Conservation (phyloP, 1,284 basidiomycete species). For the Irpex lacteus region DNA sequence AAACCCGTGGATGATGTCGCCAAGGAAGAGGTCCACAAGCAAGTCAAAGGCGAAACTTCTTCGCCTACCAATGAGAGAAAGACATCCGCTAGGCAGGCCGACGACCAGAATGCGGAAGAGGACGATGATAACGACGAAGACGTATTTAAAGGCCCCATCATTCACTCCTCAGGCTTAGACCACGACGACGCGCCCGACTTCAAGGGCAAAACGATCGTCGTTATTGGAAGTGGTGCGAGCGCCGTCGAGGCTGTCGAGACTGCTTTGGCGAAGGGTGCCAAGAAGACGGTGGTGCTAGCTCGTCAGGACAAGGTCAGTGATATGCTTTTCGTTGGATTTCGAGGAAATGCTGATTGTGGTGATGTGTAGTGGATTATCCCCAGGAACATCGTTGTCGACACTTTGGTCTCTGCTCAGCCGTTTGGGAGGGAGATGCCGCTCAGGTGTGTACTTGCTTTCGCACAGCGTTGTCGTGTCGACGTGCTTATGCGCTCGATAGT, state of each 20-base stretch:
- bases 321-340: not conserved
- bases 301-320: slow-evolving; percentile 31
- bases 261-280: slow-evolving; percentile 43
- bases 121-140: slow-evolving; percentile 20
- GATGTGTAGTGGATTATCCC: slow-evolving; percentile 51
- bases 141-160: slow-evolving; percentile 40
- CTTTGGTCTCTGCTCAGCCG: slow-evolving; percentile 51
- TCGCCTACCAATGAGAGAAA: no score
- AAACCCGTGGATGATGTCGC: slow-evolving; percentile 1
- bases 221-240: slow-evolving; percentile 59
- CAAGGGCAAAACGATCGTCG: slow-evolving; percentile 46
- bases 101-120: not conserved
- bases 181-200: slow-evolving; percentile 36
- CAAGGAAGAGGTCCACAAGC: not conserved
- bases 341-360: not conserved
- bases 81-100: not conserved
- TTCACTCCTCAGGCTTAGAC: slow-evolving; percentile 54
- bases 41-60: not conserved
- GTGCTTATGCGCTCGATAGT: no score
- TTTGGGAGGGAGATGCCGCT: slow-evolving; percentile 56
- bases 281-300: slow-evolving; percentile 46
- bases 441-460: slow-evolving; percentile 27
- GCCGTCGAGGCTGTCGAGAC: slow-evolving; percentile 64
- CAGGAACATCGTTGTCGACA: slow-evolving; percentile 52
- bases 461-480: not conserved